Evolutionary conservation across 2,329 filamentous ascomycete species (phyloP).

Genomic region (Verticillium klebahnii): DNA sequence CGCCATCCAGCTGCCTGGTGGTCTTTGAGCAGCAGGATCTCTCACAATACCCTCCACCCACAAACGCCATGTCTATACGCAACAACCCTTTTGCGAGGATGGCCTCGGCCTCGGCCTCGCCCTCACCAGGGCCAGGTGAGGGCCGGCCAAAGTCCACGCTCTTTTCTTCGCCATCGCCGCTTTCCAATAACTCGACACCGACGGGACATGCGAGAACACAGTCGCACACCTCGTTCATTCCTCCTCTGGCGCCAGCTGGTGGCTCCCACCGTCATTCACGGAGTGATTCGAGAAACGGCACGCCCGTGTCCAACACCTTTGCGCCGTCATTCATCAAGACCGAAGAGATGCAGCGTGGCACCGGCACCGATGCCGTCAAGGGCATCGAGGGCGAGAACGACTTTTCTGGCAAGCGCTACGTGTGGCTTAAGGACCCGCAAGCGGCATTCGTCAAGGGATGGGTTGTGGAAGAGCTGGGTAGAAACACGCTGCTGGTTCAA

Average conservation of each 20-base stretch:
- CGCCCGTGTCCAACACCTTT: conserved; percentile 73
- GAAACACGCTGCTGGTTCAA: conserved; percentile 73
- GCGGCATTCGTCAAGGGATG: conserved; percentile 88
- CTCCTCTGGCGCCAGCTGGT: conserved; percentile 32
- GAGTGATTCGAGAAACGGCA: conserved; percentile 60
- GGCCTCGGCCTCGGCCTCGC: conserved; percentile 61
- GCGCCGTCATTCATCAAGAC: conserved; percentile 93
- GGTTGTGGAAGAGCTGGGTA: conserved; percentile 76
- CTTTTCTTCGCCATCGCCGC: conserved; percentile 55
- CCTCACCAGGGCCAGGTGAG: conserved; percentile 55
- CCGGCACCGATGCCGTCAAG: conserved; percentile 49
- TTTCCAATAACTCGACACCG: conserved; percentile 32
- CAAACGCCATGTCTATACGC: conserved; percentile 62
- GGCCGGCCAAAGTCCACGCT: conserved; percentile 72
- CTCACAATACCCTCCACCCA: conserved; percentile 40
- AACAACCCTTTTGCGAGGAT: conserved; percentile 76
- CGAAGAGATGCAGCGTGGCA: conserved; percentile 62
- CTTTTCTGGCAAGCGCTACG: conserved; percentile 97
- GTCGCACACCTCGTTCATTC: conserved; percentile 53
- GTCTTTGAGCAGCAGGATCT: conserved; percentile 5
- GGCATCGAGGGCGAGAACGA: conserved; percentile 97
- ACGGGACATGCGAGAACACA: conserved; percentile 63
- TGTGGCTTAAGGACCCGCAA: conserved; percentile 88
- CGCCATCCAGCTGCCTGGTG: not conserved
- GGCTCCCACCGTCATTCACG: conserved; percentile 35